A percentile compares a stretch with the other conserved stretches of the same genome.
These are phyloP conservation scores for Cardamine resedifolia DNA, from an alignment of 345 rosid genomes.

Conservation along the genomic window DNA sequence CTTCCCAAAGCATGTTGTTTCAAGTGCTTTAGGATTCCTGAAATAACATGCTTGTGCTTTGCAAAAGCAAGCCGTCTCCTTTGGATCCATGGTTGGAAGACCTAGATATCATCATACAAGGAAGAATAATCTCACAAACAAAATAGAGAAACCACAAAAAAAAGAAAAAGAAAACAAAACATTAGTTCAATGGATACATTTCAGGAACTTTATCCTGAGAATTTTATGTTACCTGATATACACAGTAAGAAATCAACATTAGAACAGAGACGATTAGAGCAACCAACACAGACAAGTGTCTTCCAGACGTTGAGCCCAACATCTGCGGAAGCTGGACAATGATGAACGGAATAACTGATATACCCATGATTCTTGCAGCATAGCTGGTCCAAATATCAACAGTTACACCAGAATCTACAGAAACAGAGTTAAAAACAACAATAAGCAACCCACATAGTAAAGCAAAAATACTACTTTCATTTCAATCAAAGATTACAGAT, in stretches of 20 bases:
- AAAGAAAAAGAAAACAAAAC: background rate
- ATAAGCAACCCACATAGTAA: background rate
- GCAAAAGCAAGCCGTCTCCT: conserved; percentile 69
- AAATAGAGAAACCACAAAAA: background rate
- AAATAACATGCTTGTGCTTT: conserved; percentile 70
- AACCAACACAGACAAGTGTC: conserved; percentile 65
- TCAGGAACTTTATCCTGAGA: background rate
- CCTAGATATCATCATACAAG: conserved; percentile 33
- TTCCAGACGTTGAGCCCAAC: conserved; percentile 68
- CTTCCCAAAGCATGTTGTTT: conserved; percentile 64
- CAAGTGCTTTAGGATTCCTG: conserved; percentile 69
- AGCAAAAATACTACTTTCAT: background rate
- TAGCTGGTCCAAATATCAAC: conserved; percentile 79
- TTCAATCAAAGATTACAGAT: background rate
- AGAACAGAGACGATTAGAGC: conserved; percentile 53
- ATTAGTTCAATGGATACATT: background rate
- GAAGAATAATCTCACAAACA: conserved; percentile 27
- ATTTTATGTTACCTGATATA: conserved; percentile 67
- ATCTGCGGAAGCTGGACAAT: conserved; percentile 81
- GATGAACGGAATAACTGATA: conserved; percentile 80
- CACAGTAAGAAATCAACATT: conserved; percentile 76
- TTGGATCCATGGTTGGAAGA: conserved; percentile 91
- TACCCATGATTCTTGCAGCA: conserved; percentile 80
- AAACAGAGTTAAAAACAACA: background rate
- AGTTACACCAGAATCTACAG: conserved; percentile 68